Evolutionary conservation across 495 filamentous ascomycete genomes (phyloP).

Genomic region (Hypoxylon rickii): DNA sequence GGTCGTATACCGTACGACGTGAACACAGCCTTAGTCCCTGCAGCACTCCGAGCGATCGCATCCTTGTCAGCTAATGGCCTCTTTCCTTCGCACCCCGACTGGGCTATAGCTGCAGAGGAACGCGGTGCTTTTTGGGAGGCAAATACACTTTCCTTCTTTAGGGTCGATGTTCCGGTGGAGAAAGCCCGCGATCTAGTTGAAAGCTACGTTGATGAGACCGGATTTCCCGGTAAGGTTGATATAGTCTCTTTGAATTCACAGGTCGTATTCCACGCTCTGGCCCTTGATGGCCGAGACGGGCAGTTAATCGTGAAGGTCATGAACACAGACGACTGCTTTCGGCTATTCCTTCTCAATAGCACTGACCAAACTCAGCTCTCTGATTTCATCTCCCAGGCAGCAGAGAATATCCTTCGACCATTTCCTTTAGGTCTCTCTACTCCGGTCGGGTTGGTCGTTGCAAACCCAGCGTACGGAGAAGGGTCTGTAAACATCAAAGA

Average conservation of each 20-base stretch:
- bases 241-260: conserved; percentile 20
- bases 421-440: conserved; percentile 66
- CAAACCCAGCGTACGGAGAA: conserved; percentile 65
- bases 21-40: conserved; percentile 66
- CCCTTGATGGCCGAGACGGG: conserved; percentile 58
- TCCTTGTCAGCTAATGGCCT: conserved; percentile 54
- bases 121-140: conserved; percentile 69
- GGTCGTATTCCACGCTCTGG: conserved; percentile 55
- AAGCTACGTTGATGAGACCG: conserved; percentile 47
- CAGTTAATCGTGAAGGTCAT: conserved; percentile 60
- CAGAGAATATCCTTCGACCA: conserved; percentile 58
- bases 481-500: conserved; percentile 54
- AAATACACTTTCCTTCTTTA: conserved; percentile 62
- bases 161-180: conserved; percentile 48
- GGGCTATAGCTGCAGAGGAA: conserved; percentile 48
- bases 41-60: conserved; percentile 62
- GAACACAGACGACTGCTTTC: conserved; percentile 69
- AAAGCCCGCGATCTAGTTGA: conserved; percentile 52
- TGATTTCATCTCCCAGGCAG: conserved; percentile 57
- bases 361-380: conserved; percentile 62
- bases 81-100: conserved; percentile 53
- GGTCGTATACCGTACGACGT: conserved; percentile 69
- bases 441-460: conserved; percentile 59
- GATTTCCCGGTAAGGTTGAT: conserved; percentile 55
- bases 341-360: conserved; percentile 64